Evolutionary conservation across 2,329 filamentous ascomycete species (phyloP), one percentile per base, ranked within the genome.

Genomic region (Mycocentrospora acerina): DNA sequence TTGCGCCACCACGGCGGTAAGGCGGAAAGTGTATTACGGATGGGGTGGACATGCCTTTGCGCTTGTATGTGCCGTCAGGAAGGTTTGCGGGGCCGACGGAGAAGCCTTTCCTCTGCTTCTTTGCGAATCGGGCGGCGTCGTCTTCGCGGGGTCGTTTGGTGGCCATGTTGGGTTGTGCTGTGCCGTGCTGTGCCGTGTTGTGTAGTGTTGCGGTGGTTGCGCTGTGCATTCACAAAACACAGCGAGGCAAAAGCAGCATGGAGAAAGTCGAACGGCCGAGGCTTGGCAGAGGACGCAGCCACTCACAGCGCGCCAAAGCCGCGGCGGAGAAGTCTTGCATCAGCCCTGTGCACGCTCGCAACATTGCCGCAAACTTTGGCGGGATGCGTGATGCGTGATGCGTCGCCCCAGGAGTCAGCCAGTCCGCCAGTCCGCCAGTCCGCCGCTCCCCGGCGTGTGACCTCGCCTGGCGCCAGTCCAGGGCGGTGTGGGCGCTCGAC

Each of bases 61-160:
- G 83, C 59, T 82, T 81, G 78, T 93, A 88, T 15, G 85, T 85
- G 38, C 91, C 90, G 66, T 96, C 90, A 27, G 91, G 91, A 17
- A 97, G 76, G 66, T 96, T 95, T 25, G 86, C 86, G 19, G 91
- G 90, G 0, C 90, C 91, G 40, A 96, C 86, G 27, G 80, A 80
- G 72, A 97, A 96, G 34, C 88, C 89, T 54, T 86, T 85, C 50
- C 72, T 78, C 47, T 62, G 58, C 48, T 77, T 79, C 59, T 79
- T 77, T 8, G 40, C 41, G 11, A 46, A 33, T 22, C 34, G 44
- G 36, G 35, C 42, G 29, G 51, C 72, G 25, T 66, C 59, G 43
- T 71, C 68, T 35, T 81, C 78, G 19, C 68, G 71, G n/a, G 75
- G 60, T 46, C 81, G 70, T 64, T 83, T 86, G 14, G 74, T 60